Percentiles rank a stretch among this genome's conserved stretches.
Conservation (phyloP, 257 asterid genomes). For the Nicotiana tomentosiformis region DNA sequence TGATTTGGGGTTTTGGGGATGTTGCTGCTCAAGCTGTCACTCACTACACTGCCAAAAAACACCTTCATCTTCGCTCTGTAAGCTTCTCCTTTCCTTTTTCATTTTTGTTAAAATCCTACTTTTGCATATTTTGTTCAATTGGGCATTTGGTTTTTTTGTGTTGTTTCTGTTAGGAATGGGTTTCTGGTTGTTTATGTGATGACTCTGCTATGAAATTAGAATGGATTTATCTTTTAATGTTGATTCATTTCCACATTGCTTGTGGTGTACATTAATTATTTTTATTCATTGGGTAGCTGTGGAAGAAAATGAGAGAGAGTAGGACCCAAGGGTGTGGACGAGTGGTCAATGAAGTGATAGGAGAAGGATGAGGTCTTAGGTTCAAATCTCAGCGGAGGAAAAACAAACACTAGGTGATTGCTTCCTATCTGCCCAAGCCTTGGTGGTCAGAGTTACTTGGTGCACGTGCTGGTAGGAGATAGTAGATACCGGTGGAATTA, state of each 20-base stretch:
- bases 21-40: conserved; percentile 73
- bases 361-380: too few relatives aligned
- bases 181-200: background rate
- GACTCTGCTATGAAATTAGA: background rate
- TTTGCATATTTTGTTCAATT: background rate
- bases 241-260: background rate
- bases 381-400: too few relatives aligned
- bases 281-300: too few relatives aligned
- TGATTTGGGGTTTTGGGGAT: conserved; percentile 82
- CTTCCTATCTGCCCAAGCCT: too few relatives aligned
- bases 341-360: too few relatives aligned
- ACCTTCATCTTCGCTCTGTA: conserved; percentile 28
- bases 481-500: too few relatives aligned
- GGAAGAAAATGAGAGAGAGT: too few relatives aligned
- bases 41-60: conserved; percentile 41
- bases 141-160: background rate
- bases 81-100: conserved; percentile 1
- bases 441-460: too few relatives aligned
- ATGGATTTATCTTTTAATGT: background rate
- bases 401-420: too few relatives aligned
- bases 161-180: background rate
- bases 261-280: background rate
- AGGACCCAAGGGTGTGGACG: too few relatives aligned
- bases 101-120: background rate
- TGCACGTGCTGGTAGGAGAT: too few relatives aligned